phyloP scores from a whole-genome alignment of 2,329 filamentous ascomycete species.

The Neonectria hederae region DNA sequence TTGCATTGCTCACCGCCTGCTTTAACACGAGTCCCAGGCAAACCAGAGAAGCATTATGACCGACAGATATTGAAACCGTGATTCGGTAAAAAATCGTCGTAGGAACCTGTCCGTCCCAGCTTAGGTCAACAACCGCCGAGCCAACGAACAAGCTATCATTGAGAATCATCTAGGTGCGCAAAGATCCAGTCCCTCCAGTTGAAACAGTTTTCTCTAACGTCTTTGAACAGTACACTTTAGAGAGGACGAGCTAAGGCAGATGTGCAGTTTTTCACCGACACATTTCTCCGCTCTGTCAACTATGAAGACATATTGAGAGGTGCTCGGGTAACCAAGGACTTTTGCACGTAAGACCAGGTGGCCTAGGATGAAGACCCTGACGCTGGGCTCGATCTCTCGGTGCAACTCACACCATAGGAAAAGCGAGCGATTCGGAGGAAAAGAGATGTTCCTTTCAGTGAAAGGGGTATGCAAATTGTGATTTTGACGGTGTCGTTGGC shows the following conservation, averaged over 20 bases:
- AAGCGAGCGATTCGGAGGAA: conserved; percentile 50
- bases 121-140: conserved; percentile 42
- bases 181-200: neutral
- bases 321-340: conserved; percentile 53
- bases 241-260: conserved; percentile 51
- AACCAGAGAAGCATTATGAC: neutral
- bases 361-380: conserved; percentile 41
- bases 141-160: conserved; percentile 48
- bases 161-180: conserved; percentile 49
- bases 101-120: neutral
- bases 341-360: conserved; percentile 50
- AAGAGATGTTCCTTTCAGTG: conserved; percentile 51
- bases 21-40: neutral
- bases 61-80: neutral
- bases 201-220: neutral
- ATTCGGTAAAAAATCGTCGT: conserved; percentile 5
- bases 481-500: conserved; percentile 55
- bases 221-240: conserved; percentile 47
- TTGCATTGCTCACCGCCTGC: neutral
- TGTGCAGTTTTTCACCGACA: conserved; percentile 45
- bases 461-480: conserved; percentile 52
- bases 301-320: conserved; percentile 48
- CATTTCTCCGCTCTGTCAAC: conserved; percentile 43
- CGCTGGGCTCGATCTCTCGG: conserved; percentile 40
- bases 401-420: conserved; percentile 48